phyloP scores from a whole-genome alignment of 108 stramenopile species.

The Epipyxis sp. region DNA sequence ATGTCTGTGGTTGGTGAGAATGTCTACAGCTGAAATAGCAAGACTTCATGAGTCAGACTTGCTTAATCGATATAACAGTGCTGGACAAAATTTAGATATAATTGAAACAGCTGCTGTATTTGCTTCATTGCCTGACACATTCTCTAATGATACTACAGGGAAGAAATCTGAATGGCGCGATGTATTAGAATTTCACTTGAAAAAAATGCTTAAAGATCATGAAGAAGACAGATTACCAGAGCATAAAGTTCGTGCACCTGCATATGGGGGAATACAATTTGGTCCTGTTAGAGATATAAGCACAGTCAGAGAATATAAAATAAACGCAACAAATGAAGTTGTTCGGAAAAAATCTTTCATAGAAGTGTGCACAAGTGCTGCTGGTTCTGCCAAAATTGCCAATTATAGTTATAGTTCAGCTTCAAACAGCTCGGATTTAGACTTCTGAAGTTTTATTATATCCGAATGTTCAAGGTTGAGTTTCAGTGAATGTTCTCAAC shows the following conservation, averaged over 20 bases:
- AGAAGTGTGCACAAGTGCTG: too few species aligned
- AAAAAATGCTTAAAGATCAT: constrained; percentile 3
- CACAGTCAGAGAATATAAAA: too few species aligned
- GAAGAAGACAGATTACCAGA: background rate
- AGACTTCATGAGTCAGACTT: constrained; percentile 4
- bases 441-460: too few species aligned
- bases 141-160: background rate
- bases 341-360: too few species aligned
- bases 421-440: too few species aligned
- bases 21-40: constrained; percentile 11
- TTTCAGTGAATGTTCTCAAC: too few species aligned
- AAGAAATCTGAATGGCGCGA: background rate
- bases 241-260: background rate
- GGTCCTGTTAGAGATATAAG: constrained; percentile 2
- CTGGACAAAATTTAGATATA: constrained; percentile 8
- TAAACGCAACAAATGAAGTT: too few species aligned
- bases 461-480: too few species aligned
- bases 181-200: background rate
- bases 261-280: constrained; percentile 16
- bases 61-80: background rate
- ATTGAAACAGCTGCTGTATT: constrained; percentile 11
- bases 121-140: background rate
- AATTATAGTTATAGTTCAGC: too few species aligned
- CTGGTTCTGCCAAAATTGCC: too few species aligned
- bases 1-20: constrained; percentile 5